A percentile compares a stretch with the other conserved stretches of the same genome.
These are phyloP conservation scores for Hymenoscyphus albidus DNA, from an alignment of 2,329 filamentous ascomycete species.

Conservation along the genomic window DNA sequence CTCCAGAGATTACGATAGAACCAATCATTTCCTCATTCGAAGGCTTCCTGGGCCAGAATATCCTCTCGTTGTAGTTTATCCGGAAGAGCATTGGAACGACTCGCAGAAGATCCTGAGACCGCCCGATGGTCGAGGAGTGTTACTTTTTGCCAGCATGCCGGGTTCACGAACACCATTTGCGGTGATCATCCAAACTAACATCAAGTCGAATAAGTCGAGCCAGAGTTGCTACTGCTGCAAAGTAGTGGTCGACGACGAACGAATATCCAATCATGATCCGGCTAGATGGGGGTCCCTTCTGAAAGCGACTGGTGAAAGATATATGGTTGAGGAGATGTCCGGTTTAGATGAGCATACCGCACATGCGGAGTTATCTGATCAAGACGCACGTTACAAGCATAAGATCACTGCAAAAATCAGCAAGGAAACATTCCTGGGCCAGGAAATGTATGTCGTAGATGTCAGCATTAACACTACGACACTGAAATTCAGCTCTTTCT, in stretches of 20 bases:
- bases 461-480: background rate
- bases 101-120: constrained; percentile 5
- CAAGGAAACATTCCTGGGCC: constrained; percentile 12
- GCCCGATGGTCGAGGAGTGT: background rate
- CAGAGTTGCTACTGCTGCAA: background rate
- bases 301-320: too few relatives aligned
- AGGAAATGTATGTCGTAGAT: constrained; percentile 15
- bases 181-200: too few relatives aligned
- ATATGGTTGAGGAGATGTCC: background rate
- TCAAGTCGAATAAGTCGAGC: background rate
- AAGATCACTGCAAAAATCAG: constrained; percentile 8
- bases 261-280: background rate
- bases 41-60: constrained; percentile 5
- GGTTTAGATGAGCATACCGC: background rate
- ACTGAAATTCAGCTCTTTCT: constrained; percentile 1
- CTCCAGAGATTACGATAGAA: constrained; percentile 10
- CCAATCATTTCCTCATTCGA: constrained; percentile 10
- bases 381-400: background rate
- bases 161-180: too few relatives aligned
- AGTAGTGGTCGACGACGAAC: background rate
- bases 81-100: constrained; percentile 3
- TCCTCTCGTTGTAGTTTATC: background rate
- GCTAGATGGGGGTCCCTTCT: too few relatives aligned
- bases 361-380: background rate
- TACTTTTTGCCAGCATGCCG: background rate